Evolutionary conservation across 805 yeast species (phyloP), one percentile per base, ranked within the genome.

Genomic region (Suhomyces vadensis): DNA sequence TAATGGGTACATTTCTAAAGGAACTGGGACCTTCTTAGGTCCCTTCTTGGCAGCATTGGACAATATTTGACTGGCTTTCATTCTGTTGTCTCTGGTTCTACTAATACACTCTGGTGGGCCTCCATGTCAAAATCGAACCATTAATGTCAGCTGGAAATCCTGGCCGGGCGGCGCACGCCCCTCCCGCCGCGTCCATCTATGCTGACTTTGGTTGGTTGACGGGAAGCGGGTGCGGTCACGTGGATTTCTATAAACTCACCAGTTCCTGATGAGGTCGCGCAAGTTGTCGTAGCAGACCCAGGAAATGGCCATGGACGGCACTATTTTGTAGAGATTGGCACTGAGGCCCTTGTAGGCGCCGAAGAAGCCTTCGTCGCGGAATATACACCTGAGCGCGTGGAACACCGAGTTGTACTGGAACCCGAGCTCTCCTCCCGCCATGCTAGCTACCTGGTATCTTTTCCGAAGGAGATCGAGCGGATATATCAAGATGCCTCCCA

Each of bases 281-380:
- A 87, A 72, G 24, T 83, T 65, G 52, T 95, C 98, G 62, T 81
- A 84, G 49, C 87, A 81, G 54, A 90, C 72, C 96, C 97, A 92
- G 48, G 92, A 88, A 13, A 91, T 89, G 3, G 98, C 98, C 91
- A 94, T 92, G 10, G 94, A 83, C 0, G 98, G 97, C 37, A 89
- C 86, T 3, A 92, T 94, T 61, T 91, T 92, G 73, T 87, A 83
- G 61, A 88, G 72, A 58, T 89, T 89, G 1, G 95, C 94, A 2
- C 82, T 74, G 61, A 85, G 71, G 0, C 92, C 92, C 55, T 79
- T 83, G 67, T 83, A 85, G 29, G 85, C 78, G 1, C 91, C 92
- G 35, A 62, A 68, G 39, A 74, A 69, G 1, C 97, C 97, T 63
- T 92, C 98, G 16, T 73, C 67, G 49, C 66, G 74, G 46, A 85